A percentile compares a stretch with the other conserved stretches of the same genome.
phyloP scores from a whole-genome alignment of 1,284 basidiomycete genomes.

The Cryptococcus sp. region DNA sequence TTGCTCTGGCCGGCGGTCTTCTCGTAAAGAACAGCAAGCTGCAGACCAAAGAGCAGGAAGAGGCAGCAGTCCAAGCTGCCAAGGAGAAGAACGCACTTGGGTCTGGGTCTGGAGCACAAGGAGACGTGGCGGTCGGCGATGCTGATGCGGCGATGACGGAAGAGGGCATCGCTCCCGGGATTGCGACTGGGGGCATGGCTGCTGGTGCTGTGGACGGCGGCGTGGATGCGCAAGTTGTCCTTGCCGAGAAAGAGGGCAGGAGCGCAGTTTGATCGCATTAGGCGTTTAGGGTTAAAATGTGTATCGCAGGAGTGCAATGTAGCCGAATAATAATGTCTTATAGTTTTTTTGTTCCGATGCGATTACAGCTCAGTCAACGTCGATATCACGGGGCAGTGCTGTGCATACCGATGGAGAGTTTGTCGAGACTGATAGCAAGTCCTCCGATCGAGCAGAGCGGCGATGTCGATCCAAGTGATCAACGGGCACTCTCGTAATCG shows the following conservation, averaged over 20 bases:
- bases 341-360: too few species aligned
- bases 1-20: slow-evolving; percentile 37
- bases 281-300: too few species aligned
- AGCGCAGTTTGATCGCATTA: slow-evolving; percentile 9
- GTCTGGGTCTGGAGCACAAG: too few species aligned
- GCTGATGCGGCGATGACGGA: slow-evolving; percentile 16
- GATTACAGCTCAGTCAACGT: too few species aligned
- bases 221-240: slow-evolving; percentile 9
- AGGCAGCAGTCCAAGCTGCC: slow-evolving; percentile 21
- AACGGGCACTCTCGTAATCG: too few species aligned
- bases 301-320: too few species aligned
- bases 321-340: too few species aligned
- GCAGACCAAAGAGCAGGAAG: slow-evolving; percentile 38
- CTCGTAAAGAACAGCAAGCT: slow-evolving; percentile 45
- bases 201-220: slow-evolving; percentile 14
- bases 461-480: too few species aligned
- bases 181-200: slow-evolving; percentile 7
- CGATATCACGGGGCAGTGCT: too few species aligned
- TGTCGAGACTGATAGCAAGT: too few species aligned
- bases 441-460: too few species aligned
- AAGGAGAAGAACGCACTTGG: slow-evolving; percentile 20
- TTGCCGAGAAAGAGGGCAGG: slow-evolving; percentile 16
- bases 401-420: too few species aligned
- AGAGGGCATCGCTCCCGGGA: slow-evolving; percentile 5
- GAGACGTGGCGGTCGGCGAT: slow-evolving; percentile 6